phyloP scores from a whole-genome alignment of 2,329 filamentous ascomycete genomes.

The Talaromyces rugulosus region DNA sequence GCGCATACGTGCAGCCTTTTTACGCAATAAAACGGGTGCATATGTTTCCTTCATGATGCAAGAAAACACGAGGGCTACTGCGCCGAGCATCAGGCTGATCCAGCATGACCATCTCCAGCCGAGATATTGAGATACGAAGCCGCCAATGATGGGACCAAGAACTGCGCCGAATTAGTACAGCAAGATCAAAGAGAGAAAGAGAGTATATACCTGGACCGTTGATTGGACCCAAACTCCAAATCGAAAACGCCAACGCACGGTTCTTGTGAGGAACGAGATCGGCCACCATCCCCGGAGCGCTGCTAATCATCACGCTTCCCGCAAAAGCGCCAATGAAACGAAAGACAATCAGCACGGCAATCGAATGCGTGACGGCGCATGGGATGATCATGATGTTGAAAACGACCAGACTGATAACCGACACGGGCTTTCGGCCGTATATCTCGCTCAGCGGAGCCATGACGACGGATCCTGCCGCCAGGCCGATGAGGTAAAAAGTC shows the following conservation, averaged over 20 bases:
- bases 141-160: constrained; percentile 69
- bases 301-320: constrained; percentile 21
- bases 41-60: constrained; percentile 62
- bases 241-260: constrained; percentile 74
- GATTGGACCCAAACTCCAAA: constrained; percentile 80
- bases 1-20: constrained; percentile 59
- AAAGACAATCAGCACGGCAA: constrained; percentile 49
- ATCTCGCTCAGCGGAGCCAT: constrained; percentile 24
- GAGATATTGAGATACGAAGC: constrained; percentile 65
- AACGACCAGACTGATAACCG: constrained; percentile 51
- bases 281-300: constrained; percentile 22
- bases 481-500: constrained; percentile 13
- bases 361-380: constrained; percentile 11
- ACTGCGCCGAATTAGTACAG: constrained; percentile 21
- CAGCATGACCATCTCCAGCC: constrained; percentile 84
- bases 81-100: constrained; percentile 60
- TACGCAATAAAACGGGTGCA: constrained; percentile 61
- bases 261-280: constrained; percentile 56
- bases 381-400: constrained; percentile 41
- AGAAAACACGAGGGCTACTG: constrained; percentile 58
- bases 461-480: constrained; percentile 18
- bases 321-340: constrained; percentile 24
- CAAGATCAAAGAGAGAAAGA: neutral
- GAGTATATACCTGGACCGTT: constrained; percentile 58
- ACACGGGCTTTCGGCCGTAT: constrained; percentile 21